Base-by-base conservation (phyloP, 768 basidiomycete genomes). In the Hemileccinum rubropunctum region DNA sequence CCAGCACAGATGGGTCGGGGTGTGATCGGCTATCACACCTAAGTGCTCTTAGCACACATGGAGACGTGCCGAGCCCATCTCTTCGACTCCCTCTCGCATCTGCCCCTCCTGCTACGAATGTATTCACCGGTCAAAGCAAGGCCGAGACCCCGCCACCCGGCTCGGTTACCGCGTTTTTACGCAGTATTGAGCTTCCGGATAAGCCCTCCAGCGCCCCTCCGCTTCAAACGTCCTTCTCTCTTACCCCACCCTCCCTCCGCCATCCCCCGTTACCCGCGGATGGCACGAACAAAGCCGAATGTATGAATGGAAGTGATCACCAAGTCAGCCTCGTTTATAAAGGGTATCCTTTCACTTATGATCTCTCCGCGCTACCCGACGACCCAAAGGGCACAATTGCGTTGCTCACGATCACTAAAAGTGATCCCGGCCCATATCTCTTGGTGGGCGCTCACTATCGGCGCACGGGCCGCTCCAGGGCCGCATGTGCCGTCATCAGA, bases 371-470 rank as follows among this genome's bases (percentile, higher is more conserved):
- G 11, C 66, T 67, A 45, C 61, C 67, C 35, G 61, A 67, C 45
- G 66, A 67, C 30, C 68, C 66, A 40, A 48, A 55, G 32, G 56
- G 61, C 33, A 57, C 57, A 32, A 63, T 67, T 32, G 54, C 58
- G 8, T 48, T 67, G 40, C 64, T 67, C 38, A 51, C 38, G 35
- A 45, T 53, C 28, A 67, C 68, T 37, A 47, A 62, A 27, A 63
- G 63, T 20, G 68, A 66, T 52, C 68, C 66, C 12, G 68, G 66
- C 34, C 52, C 66, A 48, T 67, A 67, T 57, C 27, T 67, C 47
- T 38, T 68, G 35, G 52, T 68, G 21, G 56, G 58, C 11, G 66
- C 68, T 27, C 68, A 66, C 56, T 67, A 67, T 53, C 62, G 66
- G 51, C 63, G 68, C 34, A 67, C 66, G 40, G 66, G 64, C 45